Evolutionary conservation across 2,329 filamentous ascomycete genomes (phyloP).

Genomic region (Paraphoma sp.): DNA sequence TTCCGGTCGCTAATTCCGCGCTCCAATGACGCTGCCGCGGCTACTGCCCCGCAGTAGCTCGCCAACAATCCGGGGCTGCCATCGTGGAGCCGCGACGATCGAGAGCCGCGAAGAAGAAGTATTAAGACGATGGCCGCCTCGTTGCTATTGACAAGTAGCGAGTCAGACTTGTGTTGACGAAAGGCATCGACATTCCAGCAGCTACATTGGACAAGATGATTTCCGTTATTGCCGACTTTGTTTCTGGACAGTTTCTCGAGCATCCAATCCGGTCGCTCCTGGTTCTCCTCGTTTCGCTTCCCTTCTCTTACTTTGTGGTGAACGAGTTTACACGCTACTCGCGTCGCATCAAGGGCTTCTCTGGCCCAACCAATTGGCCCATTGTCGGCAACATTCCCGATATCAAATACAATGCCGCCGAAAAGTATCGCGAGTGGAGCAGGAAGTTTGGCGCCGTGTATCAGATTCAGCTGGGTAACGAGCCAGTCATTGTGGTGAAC

Average conservation of each 20-base stretch:
- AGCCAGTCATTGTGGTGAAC: conserved; percentile 54
- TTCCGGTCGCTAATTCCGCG: conserved; percentile 23
- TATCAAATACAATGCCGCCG: conserved; percentile 52
- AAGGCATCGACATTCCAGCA: neutral
- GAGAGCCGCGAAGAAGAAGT: neutral
- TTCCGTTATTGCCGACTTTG: conserved; percentile 30
- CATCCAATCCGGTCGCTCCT: conserved; percentile 35
- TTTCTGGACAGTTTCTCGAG: conserved; percentile 26
- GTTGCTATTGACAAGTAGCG: neutral
- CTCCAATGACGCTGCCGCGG: neutral
- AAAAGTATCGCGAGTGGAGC: conserved; percentile 53
- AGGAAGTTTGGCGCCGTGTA: conserved; percentile 52
- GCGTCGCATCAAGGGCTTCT: conserved; percentile 47
- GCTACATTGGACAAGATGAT: conserved; percentile 31
- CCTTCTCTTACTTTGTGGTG: conserved; percentile 42
- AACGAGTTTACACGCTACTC: conserved; percentile 48
- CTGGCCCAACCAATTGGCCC: conserved; percentile 48
- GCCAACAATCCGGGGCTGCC: neutral
- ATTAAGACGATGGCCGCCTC: neutral
- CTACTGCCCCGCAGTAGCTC: conserved; percentile 22
- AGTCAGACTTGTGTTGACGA: neutral
- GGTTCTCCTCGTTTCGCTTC: conserved; percentile 32
- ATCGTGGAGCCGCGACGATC: neutral
- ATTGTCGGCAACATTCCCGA: conserved; percentile 52
- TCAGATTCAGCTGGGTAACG: conserved; percentile 55